A percentile compares a stretch with the other conserved stretches of the same genome.
Conservation (phyloP, 495 filamentous ascomycete genomes). For the Wilcoxina mikolae region DNA sequence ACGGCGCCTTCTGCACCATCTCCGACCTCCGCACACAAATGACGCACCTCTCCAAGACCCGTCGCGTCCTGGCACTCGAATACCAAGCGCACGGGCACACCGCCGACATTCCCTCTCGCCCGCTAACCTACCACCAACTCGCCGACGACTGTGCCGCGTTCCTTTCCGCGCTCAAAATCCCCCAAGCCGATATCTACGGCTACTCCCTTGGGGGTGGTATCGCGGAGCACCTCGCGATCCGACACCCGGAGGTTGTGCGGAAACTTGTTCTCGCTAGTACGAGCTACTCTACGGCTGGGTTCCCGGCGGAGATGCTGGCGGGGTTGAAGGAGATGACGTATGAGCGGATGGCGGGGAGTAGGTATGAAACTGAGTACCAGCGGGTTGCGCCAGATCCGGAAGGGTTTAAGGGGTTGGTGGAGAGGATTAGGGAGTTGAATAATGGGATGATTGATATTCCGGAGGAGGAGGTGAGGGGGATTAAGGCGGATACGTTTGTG, state of each 20-base stretch:
- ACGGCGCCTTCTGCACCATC: not conserved
- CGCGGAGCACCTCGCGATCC: not conserved
- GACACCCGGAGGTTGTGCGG: not conserved
- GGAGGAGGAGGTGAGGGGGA: slow-evolving; percentile 2
- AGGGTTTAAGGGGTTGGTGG: not conserved
- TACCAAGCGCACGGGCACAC: not conserved
- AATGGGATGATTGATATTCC: not conserved
- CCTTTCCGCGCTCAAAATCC: not conserved
- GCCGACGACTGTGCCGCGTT: not conserved
- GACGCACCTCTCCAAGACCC: not conserved
- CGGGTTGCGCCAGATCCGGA: not conserved
- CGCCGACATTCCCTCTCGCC: slow-evolving; percentile 2
- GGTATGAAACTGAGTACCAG: not conserved
- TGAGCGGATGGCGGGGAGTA: not conserved
- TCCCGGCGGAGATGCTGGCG: not conserved
- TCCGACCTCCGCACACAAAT: not conserved
- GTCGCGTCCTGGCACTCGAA: not conserved
- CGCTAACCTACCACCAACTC: not conserved
- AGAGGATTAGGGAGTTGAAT: not conserved
- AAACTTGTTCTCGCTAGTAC: not conserved
- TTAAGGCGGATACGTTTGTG: not conserved
- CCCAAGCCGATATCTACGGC: not conserved
- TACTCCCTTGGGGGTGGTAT: not conserved
- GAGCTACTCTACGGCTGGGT: not conserved
- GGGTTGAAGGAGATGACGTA: not conserved